Percentiles rank a stretch among this genome's conserved stretches.
phyloP scores from a whole-genome alignment of 2,329 filamentous ascomycete species.

The Alternaria rosae region DNA sequence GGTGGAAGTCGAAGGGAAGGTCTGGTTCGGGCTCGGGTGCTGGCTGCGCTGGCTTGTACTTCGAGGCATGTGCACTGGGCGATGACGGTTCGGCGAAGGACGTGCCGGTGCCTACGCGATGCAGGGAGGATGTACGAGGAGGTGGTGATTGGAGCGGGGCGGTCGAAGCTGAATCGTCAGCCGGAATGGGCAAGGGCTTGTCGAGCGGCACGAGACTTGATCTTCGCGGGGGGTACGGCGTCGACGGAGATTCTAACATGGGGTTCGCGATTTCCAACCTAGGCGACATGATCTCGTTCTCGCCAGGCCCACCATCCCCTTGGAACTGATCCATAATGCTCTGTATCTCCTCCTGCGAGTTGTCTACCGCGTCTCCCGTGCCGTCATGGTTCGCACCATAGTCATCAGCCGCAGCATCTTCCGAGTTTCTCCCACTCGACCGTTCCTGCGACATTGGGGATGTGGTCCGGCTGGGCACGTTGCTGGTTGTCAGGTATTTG shows the following conservation, averaged over 20 bases:
- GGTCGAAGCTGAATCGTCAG: constrained; percentile 31
- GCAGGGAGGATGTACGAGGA: constrained; percentile 45
- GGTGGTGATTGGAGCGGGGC: constrained; percentile 42
- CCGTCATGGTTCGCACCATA: constrained; percentile 60
- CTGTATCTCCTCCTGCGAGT: constrained; percentile 86
- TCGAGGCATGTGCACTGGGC: constrained; percentile 50
- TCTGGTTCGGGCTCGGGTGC: constrained; percentile 72
- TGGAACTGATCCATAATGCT: constrained; percentile 98
- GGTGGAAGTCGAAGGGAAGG: constrained; percentile 94
- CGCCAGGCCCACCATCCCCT: constrained; percentile 72
- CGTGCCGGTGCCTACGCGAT: constrained; percentile 38
- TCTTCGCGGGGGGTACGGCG: constrained; percentile 79
- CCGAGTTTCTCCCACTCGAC: constrained; percentile 51
- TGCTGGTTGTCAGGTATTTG: constrained; percentile 54
- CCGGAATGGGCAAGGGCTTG: constrained; percentile 43
- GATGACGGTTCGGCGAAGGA: constrained; percentile 44
- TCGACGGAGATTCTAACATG: constrained; percentile 66
- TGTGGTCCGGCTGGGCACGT: constrained; percentile 52
- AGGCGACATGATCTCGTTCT: constrained; percentile 91
- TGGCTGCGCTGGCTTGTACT: constrained; percentile 66
- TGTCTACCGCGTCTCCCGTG: constrained; percentile 54
- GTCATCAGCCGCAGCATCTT: constrained; percentile 42
- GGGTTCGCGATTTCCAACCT: constrained; percentile 83
- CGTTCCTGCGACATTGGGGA: constrained; percentile 45
- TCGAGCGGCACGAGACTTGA: constrained; percentile 83